Evolutionary conservation across 805 yeast genomes (phyloP).

Genomic region (Candida nitratophila): DNA sequence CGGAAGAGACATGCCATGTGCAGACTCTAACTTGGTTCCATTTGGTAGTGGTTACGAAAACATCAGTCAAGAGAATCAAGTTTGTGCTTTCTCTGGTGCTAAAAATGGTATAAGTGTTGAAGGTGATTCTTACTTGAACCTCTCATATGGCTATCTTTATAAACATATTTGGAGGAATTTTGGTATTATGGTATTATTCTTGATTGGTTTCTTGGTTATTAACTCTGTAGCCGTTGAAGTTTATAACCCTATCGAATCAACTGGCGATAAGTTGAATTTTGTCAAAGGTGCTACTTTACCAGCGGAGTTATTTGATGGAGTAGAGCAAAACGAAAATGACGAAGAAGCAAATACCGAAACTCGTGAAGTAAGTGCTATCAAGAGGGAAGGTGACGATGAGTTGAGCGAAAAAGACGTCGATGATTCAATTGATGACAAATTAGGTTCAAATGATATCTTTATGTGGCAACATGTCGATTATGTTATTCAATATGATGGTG

Average conservation of each 20-base stretch:
- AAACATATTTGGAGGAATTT: constrained; percentile 75
- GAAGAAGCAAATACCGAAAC: constrained; percentile 18
- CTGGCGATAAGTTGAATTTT: constrained; percentile 27
- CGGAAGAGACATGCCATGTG: constrained; percentile 45
- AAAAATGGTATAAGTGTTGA: constrained; percentile 30
- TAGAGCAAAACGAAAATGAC: constrained; percentile 21
- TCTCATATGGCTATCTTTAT: constrained; percentile 44
- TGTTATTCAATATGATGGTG: constrained; percentile 41
- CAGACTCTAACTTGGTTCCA: constrained; percentile 37
- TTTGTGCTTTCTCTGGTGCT: constrained; percentile 51
- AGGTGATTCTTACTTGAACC: constrained; percentile 43
- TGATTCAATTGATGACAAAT: constrained; percentile 7
- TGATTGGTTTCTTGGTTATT: constrained; percentile 30
- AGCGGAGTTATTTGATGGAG: constrained; percentile 2
- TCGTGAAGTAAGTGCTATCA: constrained; percentile 4
- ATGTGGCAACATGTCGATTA: constrained; percentile 60
- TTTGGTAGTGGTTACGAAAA: constrained; percentile 45
- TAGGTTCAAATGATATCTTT: constrained; percentile 41
- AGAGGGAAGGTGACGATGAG: constrained; percentile 4
- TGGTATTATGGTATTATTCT: constrained; percentile 42
- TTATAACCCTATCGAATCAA: constrained; percentile 20
- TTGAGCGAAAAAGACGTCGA: constrained; percentile 5
- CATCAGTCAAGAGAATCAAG: constrained; percentile 30
- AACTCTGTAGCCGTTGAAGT: constrained; percentile 23
- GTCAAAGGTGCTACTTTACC: constrained; percentile 21